Evolutionary conservation across 371 early-diverging fungal genomes (phyloP), one percentile per base, ranked within the genome.

Genomic region (Actinomucor elegans): DNA sequence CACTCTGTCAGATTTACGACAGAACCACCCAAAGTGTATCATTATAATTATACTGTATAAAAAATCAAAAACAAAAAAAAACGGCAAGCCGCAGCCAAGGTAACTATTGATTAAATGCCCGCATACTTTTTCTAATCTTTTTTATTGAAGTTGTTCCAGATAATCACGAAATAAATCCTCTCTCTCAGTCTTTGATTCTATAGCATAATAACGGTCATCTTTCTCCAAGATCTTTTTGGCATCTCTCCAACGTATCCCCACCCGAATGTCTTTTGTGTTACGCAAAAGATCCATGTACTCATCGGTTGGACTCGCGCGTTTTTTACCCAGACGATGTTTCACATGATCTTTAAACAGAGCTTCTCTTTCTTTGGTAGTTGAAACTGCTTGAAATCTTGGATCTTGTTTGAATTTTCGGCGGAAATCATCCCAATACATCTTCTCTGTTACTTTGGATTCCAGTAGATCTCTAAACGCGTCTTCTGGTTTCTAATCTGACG

Each of bases 121-220:
- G n/a, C n/a, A n/a, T n/a, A n/a, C n/a, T n/a, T n/a, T n/a, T 18
- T 23, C 34, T 9, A 12, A 36, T 45, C 28, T 29, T 43, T 36
- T 64, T 32, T 67, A 40, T 28, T 49, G 51, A 12, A 80, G 40
- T 48, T 55, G 56, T 35, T 77, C 77, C 32, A 82, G 48, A 52
- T 81, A 85, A 46, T 82, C 78, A 33, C 80, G 70, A 59, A 86
- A 87, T 23, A 83, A 41, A 56, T 85, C 86, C 60, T 88, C 87
- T 21, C 86, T 71, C 32, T 82, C 67, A 15, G 43, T 55, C 28
- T 77, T 75, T 5, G 79, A 77, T 20, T 69, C 70, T 44, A 88
- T 63, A 3, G 79, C 84, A 24, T 72, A 59, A 60, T 77, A 88
- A 26, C 85, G 69, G 20, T 60, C 53, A 48, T 88, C 85, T 12